Conservation (phyloP, 352 stramenopile genomes). For the Phytopythium mirpurense region DNA sequence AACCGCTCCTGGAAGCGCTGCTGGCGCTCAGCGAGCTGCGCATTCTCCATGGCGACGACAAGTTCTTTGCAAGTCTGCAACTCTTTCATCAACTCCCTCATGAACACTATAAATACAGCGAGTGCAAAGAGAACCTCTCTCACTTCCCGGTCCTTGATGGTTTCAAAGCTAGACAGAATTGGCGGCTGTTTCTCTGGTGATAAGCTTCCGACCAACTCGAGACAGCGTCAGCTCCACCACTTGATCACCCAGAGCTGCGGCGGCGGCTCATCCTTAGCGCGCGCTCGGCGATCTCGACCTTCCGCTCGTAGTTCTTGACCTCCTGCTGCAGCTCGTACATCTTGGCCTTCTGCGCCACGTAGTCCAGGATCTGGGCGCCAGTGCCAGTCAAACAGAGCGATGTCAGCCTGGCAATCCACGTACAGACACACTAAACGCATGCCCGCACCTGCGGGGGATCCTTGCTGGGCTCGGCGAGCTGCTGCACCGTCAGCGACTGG, state of each 20-base stretch:
- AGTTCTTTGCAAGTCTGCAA: too few species aligned
- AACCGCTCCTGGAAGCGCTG: conserved; percentile 31
- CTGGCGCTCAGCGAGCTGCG: conserved; percentile 15
- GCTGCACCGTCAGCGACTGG: conserved; percentile 56
- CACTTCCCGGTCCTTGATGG: too few species aligned
- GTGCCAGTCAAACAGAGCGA: neutral
- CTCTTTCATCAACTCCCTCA: too few species aligned
- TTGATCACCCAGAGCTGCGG: neutral
- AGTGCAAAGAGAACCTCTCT: too few species aligned
- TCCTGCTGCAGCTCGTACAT: conserved; percentile 85
- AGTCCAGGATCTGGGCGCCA: conserved; percentile 70
- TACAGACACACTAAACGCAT: too few species aligned
- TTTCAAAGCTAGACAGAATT: too few species aligned
- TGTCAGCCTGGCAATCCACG: too few species aligned
- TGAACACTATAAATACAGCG: too few species aligned
- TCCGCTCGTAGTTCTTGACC: conserved; percentile 91
- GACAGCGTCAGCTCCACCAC: too few species aligned
- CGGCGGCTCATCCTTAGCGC: conserved; percentile 49
- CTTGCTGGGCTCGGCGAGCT: conserved; percentile 59
- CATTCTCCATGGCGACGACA: conserved; percentile 18
- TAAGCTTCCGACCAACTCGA: too few species aligned
- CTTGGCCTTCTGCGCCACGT: conserved; percentile 86
- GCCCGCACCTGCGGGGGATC: conserved; percentile 74
- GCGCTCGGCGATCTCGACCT: conserved; percentile 91
- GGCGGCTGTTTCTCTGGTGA: too few species aligned